phyloP scores from a whole-genome alignment of 768 basidiomycete species.

The Boletus fagicola region DNA sequence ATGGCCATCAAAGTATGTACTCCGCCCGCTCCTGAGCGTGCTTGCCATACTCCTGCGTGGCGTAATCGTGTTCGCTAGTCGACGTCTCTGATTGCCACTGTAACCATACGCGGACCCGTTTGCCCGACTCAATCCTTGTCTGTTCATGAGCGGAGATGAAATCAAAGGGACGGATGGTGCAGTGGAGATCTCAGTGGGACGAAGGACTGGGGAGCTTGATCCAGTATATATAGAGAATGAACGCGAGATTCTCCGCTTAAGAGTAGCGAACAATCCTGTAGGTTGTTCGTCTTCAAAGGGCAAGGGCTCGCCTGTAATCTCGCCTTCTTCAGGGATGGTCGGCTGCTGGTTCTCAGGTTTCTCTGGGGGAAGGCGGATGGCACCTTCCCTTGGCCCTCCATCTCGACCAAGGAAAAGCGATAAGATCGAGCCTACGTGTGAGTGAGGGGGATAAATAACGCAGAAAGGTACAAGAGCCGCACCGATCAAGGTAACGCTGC shows the following conservation, averaged over 20 bases:
- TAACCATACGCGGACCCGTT: conserved; percentile 85
- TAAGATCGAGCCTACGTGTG: conserved; percentile 68
- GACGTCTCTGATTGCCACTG: conserved; percentile 49
- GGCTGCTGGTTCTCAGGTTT: conserved; percentile 50
- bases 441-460: neutral
- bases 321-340: conserved; percentile 70
- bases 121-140: conserved; percentile 51
- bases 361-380: conserved; percentile 79
- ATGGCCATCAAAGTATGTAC: conserved; percentile 43
- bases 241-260: conserved; percentile 51
- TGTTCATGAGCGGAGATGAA: conserved; percentile 40
- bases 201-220: conserved; percentile 46
- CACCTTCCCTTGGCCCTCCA: conserved; percentile 84
- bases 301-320: conserved; percentile 44
- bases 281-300: conserved; percentile 42
- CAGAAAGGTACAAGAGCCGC: conserved; percentile 12
- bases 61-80: conserved; percentile 50
- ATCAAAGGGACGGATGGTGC: conserved; percentile 47
- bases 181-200: conserved; percentile 31
- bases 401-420: conserved; percentile 88
- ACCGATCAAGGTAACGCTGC: conserved; percentile 73
- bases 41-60: conserved; percentile 54
- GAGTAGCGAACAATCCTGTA: conserved; percentile 36
- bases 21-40: conserved; percentile 50
- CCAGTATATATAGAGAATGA: conserved; percentile 61